Conservation (phyloP, 2,329 filamentous ascomycete species). For the Neocucurbitaria cava region DNA sequence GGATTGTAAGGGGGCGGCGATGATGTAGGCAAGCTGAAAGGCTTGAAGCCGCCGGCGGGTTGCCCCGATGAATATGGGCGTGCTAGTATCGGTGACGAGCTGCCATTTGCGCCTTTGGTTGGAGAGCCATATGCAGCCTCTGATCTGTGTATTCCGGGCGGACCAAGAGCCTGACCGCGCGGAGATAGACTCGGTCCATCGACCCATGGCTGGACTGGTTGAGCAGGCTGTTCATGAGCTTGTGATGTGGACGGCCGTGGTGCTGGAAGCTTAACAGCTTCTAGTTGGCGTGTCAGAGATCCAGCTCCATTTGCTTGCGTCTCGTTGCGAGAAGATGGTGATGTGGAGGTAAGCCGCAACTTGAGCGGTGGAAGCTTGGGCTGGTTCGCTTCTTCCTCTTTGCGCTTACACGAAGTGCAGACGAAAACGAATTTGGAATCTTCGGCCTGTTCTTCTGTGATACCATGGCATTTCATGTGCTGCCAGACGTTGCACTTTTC, state of each 20-base stretch:
- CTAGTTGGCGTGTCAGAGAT: conserved; percentile 17
- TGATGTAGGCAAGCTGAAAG: conserved; percentile 36
- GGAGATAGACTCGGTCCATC: conserved; percentile 55
- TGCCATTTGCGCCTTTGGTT: conserved; percentile 33
- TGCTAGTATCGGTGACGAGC: conserved; percentile 33
- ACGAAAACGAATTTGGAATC: conserved; percentile 79
- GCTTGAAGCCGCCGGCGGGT: conserved; percentile 15
- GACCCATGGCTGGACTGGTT: conserved; percentile 40
- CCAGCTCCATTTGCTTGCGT: conserved; percentile 26
- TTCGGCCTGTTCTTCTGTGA: conserved; percentile 80
- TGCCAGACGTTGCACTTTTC: conserved; percentile 97
- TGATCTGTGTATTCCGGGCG: conserved; percentile 50
- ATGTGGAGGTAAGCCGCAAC: conserved; percentile 61
- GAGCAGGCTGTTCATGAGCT: conserved; percentile 25
- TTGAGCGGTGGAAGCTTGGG: conserved; percentile 69
- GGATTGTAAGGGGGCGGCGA: conserved; percentile 44
- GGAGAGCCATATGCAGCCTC: conserved; percentile 47
- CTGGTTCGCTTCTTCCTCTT: conserved; percentile 66
- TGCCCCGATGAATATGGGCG: conserved; percentile 32
- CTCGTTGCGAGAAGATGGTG: conserved; percentile 43
- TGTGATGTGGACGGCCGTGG: conserved; percentile 17
- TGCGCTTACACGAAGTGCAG: conserved; percentile 77
- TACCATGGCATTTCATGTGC: conserved; percentile 88
- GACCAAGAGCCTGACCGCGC: conserved; percentile 52
- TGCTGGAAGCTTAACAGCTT: conserved; percentile 31